Evolutionary conservation across 2,329 filamentous ascomycete species (phyloP), one percentile per base, ranked within the genome.

Genomic region (Dactylonectria macrodidyma): DNA sequence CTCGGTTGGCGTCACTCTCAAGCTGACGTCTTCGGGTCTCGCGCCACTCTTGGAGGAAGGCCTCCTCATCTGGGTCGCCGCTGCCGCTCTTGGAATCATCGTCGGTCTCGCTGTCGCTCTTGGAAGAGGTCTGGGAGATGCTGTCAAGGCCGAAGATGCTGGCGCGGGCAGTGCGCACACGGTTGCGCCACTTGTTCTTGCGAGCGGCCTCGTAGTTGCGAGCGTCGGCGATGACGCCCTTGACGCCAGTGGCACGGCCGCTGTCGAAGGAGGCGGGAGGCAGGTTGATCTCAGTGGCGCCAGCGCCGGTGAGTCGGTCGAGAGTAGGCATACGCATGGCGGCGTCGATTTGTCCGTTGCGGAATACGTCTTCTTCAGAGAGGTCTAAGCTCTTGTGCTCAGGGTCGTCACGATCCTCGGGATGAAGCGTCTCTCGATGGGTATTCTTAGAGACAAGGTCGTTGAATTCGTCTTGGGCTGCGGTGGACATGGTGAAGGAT

Each of bases 181-280:
- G 84, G 77, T 81, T 84, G 74, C 83, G 84, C 84, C 87, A 89
- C 70, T 87, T 88, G 73, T 77, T 82, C 76, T 86, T 86, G 73
- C 87, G 86, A 12, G 92, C 92, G 75, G 89, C 86, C 82, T 94
- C 92, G 80, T 92, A 95, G 76, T 91, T 90, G 76, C 93, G 88
- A 44, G 93, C 93, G 78, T 96, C 93, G 74, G 93, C 92, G 77
- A 96, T 95, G 80, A 96, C 93, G 70, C 93, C 93, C 84, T 95
- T 95, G 73, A 95, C 93, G 54, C 93, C 93, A 3, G 93, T 95
- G 73, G 93, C 91, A 72, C 90, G 88, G 65, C 92, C 91, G 60
- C 84, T 89, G 79, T 93, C 89, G 76, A 92, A 91, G 63, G 85
- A 87, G 12, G 84, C 84, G 10, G 89, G 89, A 14, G 90, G 90